Evolutionary conservation across 768 basidiomycete genomes (phyloP).

Genomic region (Amanita fuliginea): DNA sequence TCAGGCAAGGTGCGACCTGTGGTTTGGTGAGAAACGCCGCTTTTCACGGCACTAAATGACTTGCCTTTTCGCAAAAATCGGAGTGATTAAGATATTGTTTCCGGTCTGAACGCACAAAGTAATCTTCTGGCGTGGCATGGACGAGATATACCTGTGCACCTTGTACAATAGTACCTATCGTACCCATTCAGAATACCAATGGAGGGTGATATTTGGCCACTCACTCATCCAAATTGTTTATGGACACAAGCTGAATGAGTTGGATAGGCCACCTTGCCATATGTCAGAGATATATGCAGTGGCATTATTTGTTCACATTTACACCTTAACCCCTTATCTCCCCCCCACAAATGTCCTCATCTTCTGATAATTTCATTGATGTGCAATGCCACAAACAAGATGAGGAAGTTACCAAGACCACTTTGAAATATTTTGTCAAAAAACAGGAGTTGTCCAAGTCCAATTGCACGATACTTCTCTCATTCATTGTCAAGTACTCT

Average conservation of each 20-base stretch:
- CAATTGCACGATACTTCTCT: too few relatives aligned
- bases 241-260: slow-evolving; percentile 52
- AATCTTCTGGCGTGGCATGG: slow-evolving; percentile 59
- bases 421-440: too few relatives aligned
- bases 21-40: not conserved
- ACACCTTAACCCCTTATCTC: too few relatives aligned
- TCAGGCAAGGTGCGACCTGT: slow-evolving; percentile 78
- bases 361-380: too few relatives aligned
- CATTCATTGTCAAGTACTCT: too few relatives aligned
- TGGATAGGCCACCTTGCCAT: slow-evolving; percentile 72
- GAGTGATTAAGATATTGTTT: slow-evolving; percentile 50
- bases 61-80: slow-evolving; percentile 56
- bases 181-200: not conserved
- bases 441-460: too few relatives aligned
- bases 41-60: not conserved
- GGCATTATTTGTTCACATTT: too few relatives aligned
- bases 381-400: too few relatives aligned
- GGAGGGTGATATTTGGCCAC: not conserved
- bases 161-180: slow-evolving; percentile 44
- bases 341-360: too few relatives aligned
- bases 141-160: slow-evolving; percentile 43
- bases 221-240: slow-evolving; percentile 47
- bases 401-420: too few relatives aligned
- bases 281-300: slow-evolving; percentile 1
- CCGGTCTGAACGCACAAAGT: slow-evolving; percentile 52